phyloP scores from a whole-genome alignment of 2,329 filamentous ascomycete genomes.

The Alternaria brassicae region DNA sequence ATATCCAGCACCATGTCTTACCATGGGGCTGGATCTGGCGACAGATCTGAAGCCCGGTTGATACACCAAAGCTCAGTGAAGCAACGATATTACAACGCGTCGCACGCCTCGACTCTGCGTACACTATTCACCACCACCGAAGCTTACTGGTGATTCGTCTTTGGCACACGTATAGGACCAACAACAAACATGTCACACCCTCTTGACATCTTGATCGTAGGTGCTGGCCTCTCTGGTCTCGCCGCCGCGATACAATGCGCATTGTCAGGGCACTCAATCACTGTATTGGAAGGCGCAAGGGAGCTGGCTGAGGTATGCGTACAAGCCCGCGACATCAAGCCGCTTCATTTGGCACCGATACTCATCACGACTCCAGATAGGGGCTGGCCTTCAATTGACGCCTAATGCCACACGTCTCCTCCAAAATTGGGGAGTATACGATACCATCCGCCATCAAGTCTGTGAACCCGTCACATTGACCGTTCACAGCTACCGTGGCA shows the following conservation, averaged over 20 bases:
- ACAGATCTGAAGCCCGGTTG: not conserved
- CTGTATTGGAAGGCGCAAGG: conserved; percentile 52
- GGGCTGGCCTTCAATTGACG: conserved; percentile 47
- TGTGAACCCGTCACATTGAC: conserved; percentile 58
- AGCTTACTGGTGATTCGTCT: not conserved
- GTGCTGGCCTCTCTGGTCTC: conserved; percentile 54
- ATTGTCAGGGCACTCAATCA: conserved; percentile 50
- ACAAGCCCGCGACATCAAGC: not conserved
- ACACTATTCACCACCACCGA: not conserved
- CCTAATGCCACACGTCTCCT: conserved; percentile 58
- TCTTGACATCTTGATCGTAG: conserved; percentile 41
- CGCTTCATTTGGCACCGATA: not conserved
- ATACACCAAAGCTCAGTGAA: not conserved
- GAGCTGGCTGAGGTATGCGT: conserved; percentile 52
- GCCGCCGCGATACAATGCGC: conserved; percentile 55
- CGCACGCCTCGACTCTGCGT: not conserved
- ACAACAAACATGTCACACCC: conserved; percentile 1
- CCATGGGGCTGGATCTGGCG: not conserved
- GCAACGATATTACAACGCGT: not conserved
- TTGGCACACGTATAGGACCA: not conserved
- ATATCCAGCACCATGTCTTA: not conserved
- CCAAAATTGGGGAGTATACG: conserved; percentile 59
- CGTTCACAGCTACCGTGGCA: conserved; percentile 62
- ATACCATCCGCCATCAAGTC: conserved; percentile 49
- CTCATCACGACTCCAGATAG: conserved; percentile 33